Conservation (phyloP, 345 rosid species). For the Lumnitzera littorea region DNA sequence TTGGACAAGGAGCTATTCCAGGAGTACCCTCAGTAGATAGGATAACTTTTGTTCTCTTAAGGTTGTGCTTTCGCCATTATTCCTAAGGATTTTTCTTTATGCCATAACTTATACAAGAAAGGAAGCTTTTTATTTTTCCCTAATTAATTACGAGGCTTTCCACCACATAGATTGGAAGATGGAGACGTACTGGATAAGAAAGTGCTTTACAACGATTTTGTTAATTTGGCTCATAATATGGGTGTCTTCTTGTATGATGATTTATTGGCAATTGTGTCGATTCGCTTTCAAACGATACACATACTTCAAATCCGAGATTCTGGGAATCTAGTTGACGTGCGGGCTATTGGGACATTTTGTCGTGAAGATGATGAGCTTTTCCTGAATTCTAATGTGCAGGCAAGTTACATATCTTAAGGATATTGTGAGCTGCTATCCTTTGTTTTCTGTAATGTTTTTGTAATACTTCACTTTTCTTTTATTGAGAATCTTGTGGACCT, state of each 20-base stretch:
- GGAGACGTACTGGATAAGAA: conserved; percentile 77
- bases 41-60: conserved; percentile 72
- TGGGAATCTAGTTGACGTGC: conserved; percentile 78
- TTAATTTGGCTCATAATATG: conserved; percentile 64
- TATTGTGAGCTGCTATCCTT: background rate
- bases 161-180: conserved; percentile 60
- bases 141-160: conserved; percentile 2
- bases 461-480: background rate
- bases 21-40: conserved; percentile 84
- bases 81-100: background rate
- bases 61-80: conserved; percentile 27
- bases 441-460: conserved; percentile 1
- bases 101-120: background rate
- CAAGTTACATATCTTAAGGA: conserved; percentile 19
- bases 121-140: background rate
- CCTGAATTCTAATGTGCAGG: conserved; percentile 72
- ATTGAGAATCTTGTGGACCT: background rate
- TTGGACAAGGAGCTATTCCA: conserved; percentile 50
- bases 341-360: conserved; percentile 80
- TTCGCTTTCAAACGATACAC: conserved; percentile 84
- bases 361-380: conserved; percentile 93
- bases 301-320: conserved; percentile 88
- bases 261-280: conserved; percentile 74
- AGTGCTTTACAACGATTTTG: conserved; percentile 75
- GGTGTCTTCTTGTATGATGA: conserved; percentile 93